Evolutionary conservation across 345 rosid species (phyloP).

Genomic region (Eucalyptus cloeziana): DNA sequence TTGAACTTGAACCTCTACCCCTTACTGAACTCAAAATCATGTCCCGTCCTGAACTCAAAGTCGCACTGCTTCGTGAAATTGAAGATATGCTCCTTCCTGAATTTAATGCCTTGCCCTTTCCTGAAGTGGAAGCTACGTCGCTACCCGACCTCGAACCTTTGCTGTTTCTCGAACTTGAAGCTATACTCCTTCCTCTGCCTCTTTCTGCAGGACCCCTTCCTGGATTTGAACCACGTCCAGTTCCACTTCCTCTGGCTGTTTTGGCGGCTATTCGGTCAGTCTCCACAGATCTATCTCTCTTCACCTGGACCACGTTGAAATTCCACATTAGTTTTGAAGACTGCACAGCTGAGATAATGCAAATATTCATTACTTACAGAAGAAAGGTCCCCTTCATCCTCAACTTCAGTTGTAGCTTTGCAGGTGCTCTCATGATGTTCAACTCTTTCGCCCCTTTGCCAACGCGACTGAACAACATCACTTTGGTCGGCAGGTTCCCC

Average conservation of each 20-base stretch:
- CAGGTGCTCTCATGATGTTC: neutral
- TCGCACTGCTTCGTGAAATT: neutral
- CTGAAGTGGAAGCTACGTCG: neutral
- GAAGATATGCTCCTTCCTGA: neutral
- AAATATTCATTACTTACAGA: neutral
- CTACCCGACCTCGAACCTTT: accelerated
- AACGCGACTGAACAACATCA: neutral
- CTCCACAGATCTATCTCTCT: neutral
- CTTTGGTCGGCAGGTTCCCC: neutral
- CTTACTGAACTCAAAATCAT: too few relatives aligned
- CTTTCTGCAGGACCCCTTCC: neutral
- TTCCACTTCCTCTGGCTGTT: too few relatives aligned
- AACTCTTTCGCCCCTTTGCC: neutral
- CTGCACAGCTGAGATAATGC: neutral
- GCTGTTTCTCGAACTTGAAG: neutral
- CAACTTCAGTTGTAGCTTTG: neutral
- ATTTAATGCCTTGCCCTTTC: neutral
- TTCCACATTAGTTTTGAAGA: neutral
- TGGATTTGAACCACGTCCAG: accelerated
- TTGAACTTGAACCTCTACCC: neutral
- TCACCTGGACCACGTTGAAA: neutral
- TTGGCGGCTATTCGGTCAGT: accelerated
- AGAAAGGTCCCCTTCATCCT: neutral
- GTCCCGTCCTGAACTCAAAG: neutral
- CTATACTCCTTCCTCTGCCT: neutral